Evolutionary conservation across 2,329 filamentous ascomycete genomes (phyloP), one percentile per base, ranked within the genome.

Genomic region (Paecilomyces sp.): DNA sequence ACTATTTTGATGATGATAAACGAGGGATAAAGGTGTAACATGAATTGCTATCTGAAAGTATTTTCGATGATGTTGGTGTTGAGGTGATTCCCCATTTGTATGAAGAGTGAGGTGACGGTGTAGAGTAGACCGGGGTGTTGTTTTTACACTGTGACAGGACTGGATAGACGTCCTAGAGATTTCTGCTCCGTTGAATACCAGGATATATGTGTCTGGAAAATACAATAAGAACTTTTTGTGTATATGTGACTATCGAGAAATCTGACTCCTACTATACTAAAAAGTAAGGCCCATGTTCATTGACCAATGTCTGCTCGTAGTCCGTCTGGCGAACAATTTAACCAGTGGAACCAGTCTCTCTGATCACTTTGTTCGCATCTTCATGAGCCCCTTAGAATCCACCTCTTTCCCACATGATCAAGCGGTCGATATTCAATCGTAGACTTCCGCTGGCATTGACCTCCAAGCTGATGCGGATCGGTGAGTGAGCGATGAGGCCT

Each of bases 1-100:
- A 53, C 59, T 60, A 66, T 53, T 53, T 53, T 53, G 22, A 53
- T 30, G 51, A 53, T 30, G 18, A 53, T 53, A 30, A 53, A 53
- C 24, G 51, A 53, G 24, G 51, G 24, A 53, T 53, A 30, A 25
- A 5, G 51, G 28, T 53, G 51, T 53, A 53, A 28, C 51, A 28
- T 53, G 51, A 53, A 53, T 53, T 25, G 51, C 24, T 25, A 53
- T 11, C n/a, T 28, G 51, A 24, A 30, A 53, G 51, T 30, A 28
- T 53, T 9, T 53, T 25, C 22, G 22, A 7, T 53, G 22, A 30
- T 25, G 51, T 30, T 13, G 51, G 51, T 53, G 51, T 53, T 53
- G 51, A 25, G 51, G 5, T 53, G 51, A 53, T 53, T 30, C 25
- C 22, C 15, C 12, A 53, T 53, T 15, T 12, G 51, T 8, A 47